Conservation (phyloP, 106 monocot genomes). For the Cymbidium sinense region DNA sequence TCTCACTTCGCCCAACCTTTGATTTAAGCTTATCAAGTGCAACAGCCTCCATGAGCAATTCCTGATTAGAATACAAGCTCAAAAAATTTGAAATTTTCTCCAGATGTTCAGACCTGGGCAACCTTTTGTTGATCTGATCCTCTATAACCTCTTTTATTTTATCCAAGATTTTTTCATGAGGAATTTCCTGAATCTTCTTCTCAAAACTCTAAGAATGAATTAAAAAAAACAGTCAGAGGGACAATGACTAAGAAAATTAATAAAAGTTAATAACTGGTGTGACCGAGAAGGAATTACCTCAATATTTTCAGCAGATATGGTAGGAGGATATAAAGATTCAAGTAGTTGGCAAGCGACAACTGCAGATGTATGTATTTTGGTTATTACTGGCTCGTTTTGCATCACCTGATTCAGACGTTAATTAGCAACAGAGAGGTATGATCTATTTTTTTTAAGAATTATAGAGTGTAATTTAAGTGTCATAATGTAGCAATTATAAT, state of each 20-base stretch:
- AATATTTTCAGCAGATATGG: slow-evolving; percentile 11
- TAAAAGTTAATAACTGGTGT: background rate
- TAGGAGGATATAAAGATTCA: slow-evolving; percentile 19
- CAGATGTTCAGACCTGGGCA: slow-evolving; percentile 35
- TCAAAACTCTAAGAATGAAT: slow-evolving; percentile 12
- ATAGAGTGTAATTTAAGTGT: no score
- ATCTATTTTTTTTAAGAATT: no score
- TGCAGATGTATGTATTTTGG: slow-evolving; percentile 34
- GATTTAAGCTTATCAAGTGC: slow-evolving; percentile 77
- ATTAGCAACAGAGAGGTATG: background rate
- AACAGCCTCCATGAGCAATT: slow-evolving; percentile 75
- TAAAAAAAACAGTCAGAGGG: background rate
- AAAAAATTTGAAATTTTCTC: slow-evolving; percentile 35
- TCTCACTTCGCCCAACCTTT: slow-evolving; percentile 26
- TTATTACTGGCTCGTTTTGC: slow-evolving; percentile 46
- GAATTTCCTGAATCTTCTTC: slow-evolving; percentile 42
- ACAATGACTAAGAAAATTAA: background rate
- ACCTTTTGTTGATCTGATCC: slow-evolving; percentile 39
- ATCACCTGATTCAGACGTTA: slow-evolving; percentile 38
- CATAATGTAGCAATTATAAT: no score
- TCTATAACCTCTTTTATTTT: slow-evolving; percentile 46
- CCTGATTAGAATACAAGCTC: slow-evolving; percentile 60
- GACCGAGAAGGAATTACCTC: slow-evolving; percentile 38
- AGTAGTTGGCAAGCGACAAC: slow-evolving; percentile 33
- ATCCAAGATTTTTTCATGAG: slow-evolving; percentile 29